Evolutionary conservation across 495 filamentous ascomycete species (phyloP), one percentile per base, ranked within the genome.

Genomic region (Echria macrotheca): DNA sequence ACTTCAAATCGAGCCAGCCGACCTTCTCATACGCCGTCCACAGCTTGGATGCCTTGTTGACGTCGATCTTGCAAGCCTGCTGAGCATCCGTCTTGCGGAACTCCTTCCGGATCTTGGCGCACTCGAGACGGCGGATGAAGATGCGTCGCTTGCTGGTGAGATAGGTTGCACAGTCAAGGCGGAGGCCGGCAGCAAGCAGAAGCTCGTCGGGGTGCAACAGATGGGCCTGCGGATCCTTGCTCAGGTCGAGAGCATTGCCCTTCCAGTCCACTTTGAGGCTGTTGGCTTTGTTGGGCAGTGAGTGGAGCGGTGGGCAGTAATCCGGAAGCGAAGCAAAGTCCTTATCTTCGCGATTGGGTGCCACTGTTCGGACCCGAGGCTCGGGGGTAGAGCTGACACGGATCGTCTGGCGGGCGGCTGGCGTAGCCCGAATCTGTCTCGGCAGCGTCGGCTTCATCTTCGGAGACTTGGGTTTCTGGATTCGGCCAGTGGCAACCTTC

Each of bases 21-120:
- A 95, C 87, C 42, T 83, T 83, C 17, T 96, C 86, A 61, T 87
- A 98, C 22, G 89, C 89, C 33, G 83, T 82, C 89, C 89, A 96
- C 43, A 98, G 77, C 66, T 93, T 94, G 58, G 88, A 95, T 22
- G 93, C 90, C 76, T 98, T 98, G 73, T 96, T 96, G 66, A 96
- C 93, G 64, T 98, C 93, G 52, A 96, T 96, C 74, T 94, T 94
- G 79, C 89, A 95, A 21, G 89, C 89, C 65, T 95, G 88, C 66
- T 98, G 93, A 25, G 89, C 87, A 64, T 96, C 87, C n/a, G 93
- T 96, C 80, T 96, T 98, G 53, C 88, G 78, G 61, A 98, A 98
- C 59, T 93, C 87, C 67, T 95, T 93, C 57, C 79, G 77, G 40
- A 83, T 80, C 40, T 68, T 68, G 35, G 87, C 68, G 18, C 85